A percentile compares a stretch with the other conserved stretches of the same genome.
Evolutionary conservation across 2,329 filamentous ascomycete species (phyloP).

Genomic region (Graphilbum ipis-grandicollis): DNA sequence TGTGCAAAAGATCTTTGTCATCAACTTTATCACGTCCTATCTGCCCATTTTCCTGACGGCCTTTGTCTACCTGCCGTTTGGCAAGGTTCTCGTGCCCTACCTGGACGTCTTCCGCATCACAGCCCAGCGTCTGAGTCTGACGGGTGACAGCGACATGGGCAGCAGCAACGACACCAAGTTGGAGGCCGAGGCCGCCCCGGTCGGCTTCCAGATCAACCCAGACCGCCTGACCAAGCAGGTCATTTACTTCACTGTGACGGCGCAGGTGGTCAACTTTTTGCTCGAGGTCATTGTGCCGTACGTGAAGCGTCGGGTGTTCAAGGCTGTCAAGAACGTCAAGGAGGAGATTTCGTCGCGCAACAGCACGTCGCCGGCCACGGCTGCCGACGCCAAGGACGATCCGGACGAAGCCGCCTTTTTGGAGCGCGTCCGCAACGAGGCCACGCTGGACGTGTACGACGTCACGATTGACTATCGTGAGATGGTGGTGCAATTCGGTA

Average conservation of each 20-base stretch:
- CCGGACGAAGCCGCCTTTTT: slow-evolving; percentile 71
- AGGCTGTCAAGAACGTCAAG: slow-evolving; percentile 64
- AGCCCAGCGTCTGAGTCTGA: slow-evolving; percentile 52
- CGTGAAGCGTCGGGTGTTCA: slow-evolving; percentile 59
- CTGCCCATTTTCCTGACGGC: slow-evolving; percentile 59
- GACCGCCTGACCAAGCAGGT: slow-evolving; percentile 74
- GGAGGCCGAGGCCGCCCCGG: slow-evolving; percentile 9
- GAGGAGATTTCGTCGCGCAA: slow-evolving; percentile 29
- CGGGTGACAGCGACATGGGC: slow-evolving; percentile 8
- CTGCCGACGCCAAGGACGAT: slow-evolving; percentile 38
- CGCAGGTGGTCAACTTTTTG: slow-evolving; percentile 73
- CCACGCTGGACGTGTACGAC: slow-evolving; percentile 69
- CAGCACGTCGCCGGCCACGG: slow-evolving; percentile 25
- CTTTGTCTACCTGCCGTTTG: slow-evolving; percentile 74
- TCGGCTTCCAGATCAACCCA: slow-evolving; percentile 67
- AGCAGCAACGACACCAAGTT: background rate
- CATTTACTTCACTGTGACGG: slow-evolving; percentile 90
- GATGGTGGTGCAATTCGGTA: slow-evolving; percentile 70
- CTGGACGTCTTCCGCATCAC: slow-evolving; percentile 65
- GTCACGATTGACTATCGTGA: slow-evolving; percentile 83
- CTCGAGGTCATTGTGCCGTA: slow-evolving; percentile 78
- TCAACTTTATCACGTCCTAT: slow-evolving; percentile 70
- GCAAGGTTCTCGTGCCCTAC: slow-evolving; percentile 65
- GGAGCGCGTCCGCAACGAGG: slow-evolving; percentile 63
- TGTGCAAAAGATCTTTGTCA: slow-evolving; percentile 82